These are phyloP conservation scores for Alnus glutinosa DNA, from an alignment of 306 rosid species.

Conservation along the genomic window DNA sequence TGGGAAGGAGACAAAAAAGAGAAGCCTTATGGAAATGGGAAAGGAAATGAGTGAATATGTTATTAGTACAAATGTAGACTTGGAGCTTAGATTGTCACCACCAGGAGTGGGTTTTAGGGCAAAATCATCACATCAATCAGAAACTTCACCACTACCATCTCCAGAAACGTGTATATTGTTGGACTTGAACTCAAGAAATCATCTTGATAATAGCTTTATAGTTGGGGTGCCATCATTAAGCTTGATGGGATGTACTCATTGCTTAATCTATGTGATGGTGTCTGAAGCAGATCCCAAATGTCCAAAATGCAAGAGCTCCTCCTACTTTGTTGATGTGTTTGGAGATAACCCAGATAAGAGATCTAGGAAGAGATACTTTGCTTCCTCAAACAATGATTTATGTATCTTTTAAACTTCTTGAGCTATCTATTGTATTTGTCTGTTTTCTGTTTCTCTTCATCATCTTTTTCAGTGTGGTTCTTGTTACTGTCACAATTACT, in stretches of 20 bases:
- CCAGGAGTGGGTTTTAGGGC: background rate
- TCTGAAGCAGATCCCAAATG: conserved; percentile 26
- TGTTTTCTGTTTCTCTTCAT: background rate
- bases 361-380: background rate
- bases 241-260: conserved; percentile 30
- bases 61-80: background rate
- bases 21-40: background rate
- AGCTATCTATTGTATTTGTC: no score
- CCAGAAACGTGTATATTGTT: background rate
- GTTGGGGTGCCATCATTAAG: background rate
- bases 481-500: background rate
- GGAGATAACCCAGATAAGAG: background rate
- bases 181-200: background rate
- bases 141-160: background rate
- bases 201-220: background rate
- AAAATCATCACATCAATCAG: background rate
- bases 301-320: conserved; percentile 22
- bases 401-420: background rate
- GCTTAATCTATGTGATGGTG: conserved; percentile 36
- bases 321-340: conserved; percentile 9
- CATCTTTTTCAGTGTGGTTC: background rate
- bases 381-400: background rate
- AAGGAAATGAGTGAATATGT: background rate
- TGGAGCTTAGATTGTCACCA: conserved; percentile 19
- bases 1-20: conserved; percentile 1